Evolutionary conservation across 345 rosid genomes (phyloP), one percentile per base, ranked within the genome.

Genomic region (Pelargonium nanum): DNA sequence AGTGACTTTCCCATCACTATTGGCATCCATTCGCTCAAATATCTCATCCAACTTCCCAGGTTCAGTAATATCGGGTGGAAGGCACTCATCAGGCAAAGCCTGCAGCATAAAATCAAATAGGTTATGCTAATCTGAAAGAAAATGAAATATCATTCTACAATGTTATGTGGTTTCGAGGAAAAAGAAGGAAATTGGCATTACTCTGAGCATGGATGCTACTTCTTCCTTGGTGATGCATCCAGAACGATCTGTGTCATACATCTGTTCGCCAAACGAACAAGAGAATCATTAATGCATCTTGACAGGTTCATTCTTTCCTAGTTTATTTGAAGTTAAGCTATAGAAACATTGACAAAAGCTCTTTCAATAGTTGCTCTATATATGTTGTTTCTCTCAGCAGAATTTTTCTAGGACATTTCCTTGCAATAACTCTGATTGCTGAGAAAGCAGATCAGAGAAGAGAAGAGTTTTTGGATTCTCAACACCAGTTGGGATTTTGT

Each of bases 11-110:
- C 87, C 87, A 26, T 85, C 91, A 5, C 75, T 78, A 70, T 78
- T 82, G 51, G 86, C 85, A 67, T 85, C 88, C 88, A 83, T 83
- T 62, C 57, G 68, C 22, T 85, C 86, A 23, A 85, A 85, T 60
- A 83, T 76, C 68, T 77, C 91, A 32, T 85, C 91, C 58, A 81
- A 57, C 58, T 83, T 85, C 13, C 91, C 88, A 0, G 86, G 85
- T 50, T 81, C 84, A 1, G 84, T 68, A 6, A 83, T 77, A 59
- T 85, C 84, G 1, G 59, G 60, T 15, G 88, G 88, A 26, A 83
- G 88, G 71, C 88, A 83, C 15, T 85, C 87, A 5, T 82, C 87
- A 0, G 91, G 91, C 78, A 85, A 70, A 26, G 87, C 91, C 87
- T 85, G 72, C 28, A 45, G 53, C 28, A 19, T 19, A 1, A 40